Conservation (phyloP, 2,329 filamentous ascomycete genomes). For the Chaetothyriales sp. region DNA sequence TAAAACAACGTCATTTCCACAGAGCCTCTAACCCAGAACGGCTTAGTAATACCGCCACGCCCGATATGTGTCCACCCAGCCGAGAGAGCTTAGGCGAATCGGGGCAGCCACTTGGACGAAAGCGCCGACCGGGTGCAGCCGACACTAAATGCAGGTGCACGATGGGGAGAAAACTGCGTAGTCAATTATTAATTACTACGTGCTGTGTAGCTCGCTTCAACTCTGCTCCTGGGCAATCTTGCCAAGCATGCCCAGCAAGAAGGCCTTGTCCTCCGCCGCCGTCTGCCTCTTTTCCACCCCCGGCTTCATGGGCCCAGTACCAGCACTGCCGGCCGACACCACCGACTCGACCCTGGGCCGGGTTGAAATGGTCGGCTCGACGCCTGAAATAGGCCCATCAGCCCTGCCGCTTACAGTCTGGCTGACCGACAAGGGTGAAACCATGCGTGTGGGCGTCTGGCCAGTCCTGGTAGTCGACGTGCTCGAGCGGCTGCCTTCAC, state of each 20-base stretch:
- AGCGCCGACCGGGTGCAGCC: no score
- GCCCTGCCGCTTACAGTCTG: slow-evolving; percentile 11
- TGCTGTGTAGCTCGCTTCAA: slow-evolving; percentile 1
- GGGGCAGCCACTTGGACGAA: no score
- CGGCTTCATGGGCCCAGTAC: slow-evolving; percentile 24
- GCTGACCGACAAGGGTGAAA: slow-evolving; percentile 11
- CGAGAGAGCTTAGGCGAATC: no score
- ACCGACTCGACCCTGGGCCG: slow-evolving; percentile 15
- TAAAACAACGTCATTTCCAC: no score
- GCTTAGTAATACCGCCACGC: no score
- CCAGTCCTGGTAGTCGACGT: slow-evolving; percentile 3
- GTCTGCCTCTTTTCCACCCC: slow-evolving; percentile 34
- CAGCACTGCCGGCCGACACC: slow-evolving; percentile 13
- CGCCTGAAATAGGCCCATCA: slow-evolving; percentile 11
- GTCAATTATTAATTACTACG: not conserved
- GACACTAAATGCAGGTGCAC: no score
- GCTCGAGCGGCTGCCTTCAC: slow-evolving; percentile 15
- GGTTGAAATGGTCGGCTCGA: slow-evolving; percentile 15
- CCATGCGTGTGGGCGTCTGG: slow-evolving; percentile 6
- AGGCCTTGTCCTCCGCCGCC: slow-evolving; percentile 57
- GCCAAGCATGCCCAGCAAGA: slow-evolving; percentile 61
- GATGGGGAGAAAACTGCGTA: no score
- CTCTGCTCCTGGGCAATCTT: slow-evolving; percentile 13
- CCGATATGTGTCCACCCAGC: no score
- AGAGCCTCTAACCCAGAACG: no score